phyloP scores from a whole-genome alignment of 768 basidiomycete species.

The Boletus barrowsii region DNA sequence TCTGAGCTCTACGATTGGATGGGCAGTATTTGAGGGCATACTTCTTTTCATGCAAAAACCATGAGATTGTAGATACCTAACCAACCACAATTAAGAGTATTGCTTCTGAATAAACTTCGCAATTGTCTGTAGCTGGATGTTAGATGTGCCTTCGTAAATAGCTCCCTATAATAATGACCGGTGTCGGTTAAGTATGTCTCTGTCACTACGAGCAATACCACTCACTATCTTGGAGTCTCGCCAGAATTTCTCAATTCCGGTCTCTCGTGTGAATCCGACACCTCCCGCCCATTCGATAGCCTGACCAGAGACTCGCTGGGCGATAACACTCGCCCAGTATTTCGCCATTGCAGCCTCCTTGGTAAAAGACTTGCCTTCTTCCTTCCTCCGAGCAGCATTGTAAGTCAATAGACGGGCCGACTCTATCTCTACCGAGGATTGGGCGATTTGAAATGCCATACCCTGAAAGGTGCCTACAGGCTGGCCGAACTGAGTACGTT shows the following conservation, averaged over 20 bases:
- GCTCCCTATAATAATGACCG: slow-evolving; percentile 54
- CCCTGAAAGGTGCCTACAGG: slow-evolving; percentile 93
- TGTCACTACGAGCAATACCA: slow-evolving; percentile 10
- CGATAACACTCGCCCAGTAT: slow-evolving; percentile 85
- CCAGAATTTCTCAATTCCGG: slow-evolving; percentile 96
- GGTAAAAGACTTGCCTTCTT: slow-evolving; percentile 80
- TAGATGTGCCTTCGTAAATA: slow-evolving; percentile 95
- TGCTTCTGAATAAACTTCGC: slow-evolving; percentile 88
- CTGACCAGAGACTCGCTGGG: slow-evolving; percentile 79
- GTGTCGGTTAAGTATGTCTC: neutral
- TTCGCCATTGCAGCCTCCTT: slow-evolving; percentile 99
- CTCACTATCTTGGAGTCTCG: slow-evolving; percentile 93
- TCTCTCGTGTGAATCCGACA: slow-evolving; percentile 88
- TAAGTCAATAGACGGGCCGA: slow-evolving; percentile 89
- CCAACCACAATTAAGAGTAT: slow-evolving; percentile 47
- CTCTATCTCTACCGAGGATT: slow-evolving; percentile 88
- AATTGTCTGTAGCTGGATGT: slow-evolving; percentile 96
- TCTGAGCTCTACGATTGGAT: slow-evolving; percentile 84
- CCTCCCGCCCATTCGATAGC: slow-evolving; percentile 98
- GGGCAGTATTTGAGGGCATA: slow-evolving; percentile 86
- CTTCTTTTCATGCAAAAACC: slow-evolving; percentile 53
- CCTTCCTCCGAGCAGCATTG: slow-evolving; percentile 93
- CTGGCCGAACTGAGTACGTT: slow-evolving; percentile 93
- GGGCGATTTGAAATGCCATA: slow-evolving; percentile 92
- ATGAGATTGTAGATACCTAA: slow-evolving; percentile 6